A percentile compares a stretch with the other conserved stretches of the same genome.
These are phyloP conservation scores for Rosa multiflora DNA, from an alignment of 306 rosid genomes.

Conservation along the genomic window DNA sequence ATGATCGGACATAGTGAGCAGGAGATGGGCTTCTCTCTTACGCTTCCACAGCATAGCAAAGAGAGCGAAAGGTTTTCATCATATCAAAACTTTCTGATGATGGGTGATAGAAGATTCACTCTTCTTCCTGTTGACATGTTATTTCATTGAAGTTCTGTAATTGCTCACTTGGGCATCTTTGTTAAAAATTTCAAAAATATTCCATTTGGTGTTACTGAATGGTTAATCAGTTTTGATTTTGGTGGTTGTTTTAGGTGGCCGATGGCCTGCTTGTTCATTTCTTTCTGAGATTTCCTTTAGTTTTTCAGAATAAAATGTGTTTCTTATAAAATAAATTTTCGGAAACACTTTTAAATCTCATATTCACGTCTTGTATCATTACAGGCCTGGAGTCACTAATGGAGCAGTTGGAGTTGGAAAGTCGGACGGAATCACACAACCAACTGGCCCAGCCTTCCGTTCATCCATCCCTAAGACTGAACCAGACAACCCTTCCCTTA, in stretches of 20 bases:
- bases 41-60: neutral
- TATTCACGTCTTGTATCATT: slow-evolving; percentile 28
- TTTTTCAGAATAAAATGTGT: neutral
- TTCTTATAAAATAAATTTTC: neutral
- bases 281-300: neutral
- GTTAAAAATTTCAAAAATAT: neutral
- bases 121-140: slow-evolving; percentile 4
- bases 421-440: slow-evolving; percentile 72
- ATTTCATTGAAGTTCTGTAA: neutral
- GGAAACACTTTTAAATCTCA: neutral
- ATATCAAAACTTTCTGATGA: neutral
- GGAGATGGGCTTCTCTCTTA: neutral
- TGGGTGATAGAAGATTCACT: neutral
- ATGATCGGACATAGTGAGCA: neutral
- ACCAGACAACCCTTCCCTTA: slow-evolving; percentile 64
- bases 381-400: slow-evolving; percentile 73
- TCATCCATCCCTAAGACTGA: slow-evolving; percentile 76
- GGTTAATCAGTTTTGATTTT: neutral
- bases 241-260: neutral
- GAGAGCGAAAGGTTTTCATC: neutral
- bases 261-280: neutral
- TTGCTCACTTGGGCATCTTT: neutral
- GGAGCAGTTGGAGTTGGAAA: slow-evolving; percentile 78
- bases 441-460: slow-evolving; percentile 73
- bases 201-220: neutral